These are phyloP conservation scores for Candida caryicola DNA, from an alignment of 805 yeast species.

Conservation along the genomic window DNA sequence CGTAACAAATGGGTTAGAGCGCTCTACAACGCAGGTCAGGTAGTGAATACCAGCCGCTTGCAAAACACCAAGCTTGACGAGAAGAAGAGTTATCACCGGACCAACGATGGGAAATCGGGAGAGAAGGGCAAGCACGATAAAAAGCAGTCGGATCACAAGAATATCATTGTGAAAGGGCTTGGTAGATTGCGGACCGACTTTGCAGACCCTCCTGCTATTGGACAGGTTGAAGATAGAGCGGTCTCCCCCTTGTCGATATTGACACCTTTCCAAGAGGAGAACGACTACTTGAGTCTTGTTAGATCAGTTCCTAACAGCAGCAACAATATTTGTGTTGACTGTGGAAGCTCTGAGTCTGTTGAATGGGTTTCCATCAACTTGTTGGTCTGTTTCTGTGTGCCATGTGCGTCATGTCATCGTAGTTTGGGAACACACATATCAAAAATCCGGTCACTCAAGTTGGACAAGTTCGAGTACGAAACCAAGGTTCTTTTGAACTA, in stretches of 20 bases:
- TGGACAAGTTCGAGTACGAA: conserved; percentile 69
- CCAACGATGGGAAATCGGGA: background rate
- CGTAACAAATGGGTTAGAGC: conserved; percentile 65
- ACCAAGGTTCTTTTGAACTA: conserved; percentile 49
- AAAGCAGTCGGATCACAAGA: background rate
- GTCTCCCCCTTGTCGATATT: conserved; percentile 34
- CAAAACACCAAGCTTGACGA: background rate
- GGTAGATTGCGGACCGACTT: conserved; percentile 1
- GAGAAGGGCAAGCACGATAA: background rate
- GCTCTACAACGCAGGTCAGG: conserved; percentile 56
- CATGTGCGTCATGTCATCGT: conserved; percentile 87
- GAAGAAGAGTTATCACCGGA: no score
- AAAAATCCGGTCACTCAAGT: conserved; percentile 71
- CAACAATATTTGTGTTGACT: conserved; percentile 74
- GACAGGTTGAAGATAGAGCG: conserved; percentile 9
- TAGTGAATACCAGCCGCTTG: conserved; percentile 25
- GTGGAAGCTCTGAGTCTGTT: conserved; percentile 60
- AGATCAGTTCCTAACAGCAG: conserved; percentile 44
- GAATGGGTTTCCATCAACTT: conserved; percentile 87
- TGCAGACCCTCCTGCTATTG: conserved; percentile 3
- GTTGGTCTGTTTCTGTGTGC: conserved; percentile 70
- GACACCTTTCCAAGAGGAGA: conserved; percentile 17
- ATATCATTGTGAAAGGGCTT: background rate
- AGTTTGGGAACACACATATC: conserved; percentile 80
- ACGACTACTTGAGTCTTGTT: conserved; percentile 35